Conservation (phyloP, 2,329 filamentous ascomycete genomes). For the Penicillium sp. region DNA sequence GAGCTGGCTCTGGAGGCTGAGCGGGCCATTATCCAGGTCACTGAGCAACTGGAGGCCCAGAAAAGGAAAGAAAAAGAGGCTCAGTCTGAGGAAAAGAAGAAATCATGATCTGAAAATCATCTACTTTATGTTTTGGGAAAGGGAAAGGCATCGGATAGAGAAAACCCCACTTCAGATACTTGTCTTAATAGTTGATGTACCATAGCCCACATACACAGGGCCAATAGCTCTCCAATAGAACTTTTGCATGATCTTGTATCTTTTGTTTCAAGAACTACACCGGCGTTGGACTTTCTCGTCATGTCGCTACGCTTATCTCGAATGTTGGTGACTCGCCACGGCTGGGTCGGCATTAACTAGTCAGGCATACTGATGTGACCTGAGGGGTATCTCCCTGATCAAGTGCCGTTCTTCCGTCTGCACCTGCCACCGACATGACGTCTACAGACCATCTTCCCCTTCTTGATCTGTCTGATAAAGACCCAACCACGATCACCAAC, state of each 20-base stretch:
- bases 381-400: background rate
- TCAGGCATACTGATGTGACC: background rate
- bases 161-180: conserved; percentile 3
- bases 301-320: background rate
- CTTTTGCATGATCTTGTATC: background rate
- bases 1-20: conserved; percentile 76
- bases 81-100: conserved; percentile 31
- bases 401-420: background rate
- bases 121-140: background rate
- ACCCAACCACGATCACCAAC: conserved; percentile 6
- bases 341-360: background rate
- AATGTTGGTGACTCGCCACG: background rate
- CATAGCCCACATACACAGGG: conserved; percentile 9
- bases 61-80: conserved; percentile 29
- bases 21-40: conserved; percentile 76
- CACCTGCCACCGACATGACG: background rate
- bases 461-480: conserved; percentile 10
- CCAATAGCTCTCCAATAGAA: conserved; percentile 9
- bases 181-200: conserved; percentile 8
- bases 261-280: background rate
- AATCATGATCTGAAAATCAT: conserved; percentile 22
- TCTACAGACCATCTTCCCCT: conserved; percentile 10
- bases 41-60: conserved; percentile 42
- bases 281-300: background rate
- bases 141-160: conserved; percentile 2